Evolutionary conservation across 164 flowering plant species (phyloP), one percentile per base, ranked within the genome.

Genomic region (Tinospora cordifolia): DNA sequence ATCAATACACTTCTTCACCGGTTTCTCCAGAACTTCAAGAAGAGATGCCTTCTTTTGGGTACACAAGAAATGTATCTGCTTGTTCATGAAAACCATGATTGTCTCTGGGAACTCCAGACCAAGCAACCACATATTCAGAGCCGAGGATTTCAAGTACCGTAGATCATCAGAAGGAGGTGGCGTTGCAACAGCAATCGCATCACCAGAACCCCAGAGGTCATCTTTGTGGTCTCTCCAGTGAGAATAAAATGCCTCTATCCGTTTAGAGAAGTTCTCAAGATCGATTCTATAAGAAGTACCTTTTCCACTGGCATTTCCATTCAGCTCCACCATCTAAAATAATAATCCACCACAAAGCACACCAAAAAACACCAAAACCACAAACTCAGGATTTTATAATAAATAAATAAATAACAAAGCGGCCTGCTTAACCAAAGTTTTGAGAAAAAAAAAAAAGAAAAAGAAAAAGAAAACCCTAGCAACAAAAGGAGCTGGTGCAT

Each of bases 101-200:
- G 94, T 91, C 71, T 89, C 94, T 0, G 97, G 96, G 75, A 91
- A 90, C 78, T 88, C 97, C 77, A 87, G 84, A 41, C 92, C 96
- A 36, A 90, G 75, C 78, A 91, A 63, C 96, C 96, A 91, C 24
- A 88, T 77, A 69, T 87, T 86, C 49, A 91, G 60, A 0, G 94
- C 94, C 1, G 92, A 89, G 0, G 93, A 89, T 69, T 91, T 89
- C 54, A 88, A 76, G 69, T 89, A 91, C 15, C 93, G 82, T 60
- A 90, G 70, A 64, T 91, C 96, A 40, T 88, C 88, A 0, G 90
- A 88, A 24, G 83, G 63, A 8, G 93, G 96, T 62, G 97, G 93
- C 0, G 93, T 88, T 27, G 96, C 89, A 63, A 91, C 60, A 0
- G 84, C 78, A 62, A 91, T 64, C 3, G 72, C 90, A 69, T 82